Percentiles rank a stretch among this genome's conserved stretches.
Conservation (phyloP, 1,284 basidiomycete genomes). For the Apiotrichum sp. region DNA sequence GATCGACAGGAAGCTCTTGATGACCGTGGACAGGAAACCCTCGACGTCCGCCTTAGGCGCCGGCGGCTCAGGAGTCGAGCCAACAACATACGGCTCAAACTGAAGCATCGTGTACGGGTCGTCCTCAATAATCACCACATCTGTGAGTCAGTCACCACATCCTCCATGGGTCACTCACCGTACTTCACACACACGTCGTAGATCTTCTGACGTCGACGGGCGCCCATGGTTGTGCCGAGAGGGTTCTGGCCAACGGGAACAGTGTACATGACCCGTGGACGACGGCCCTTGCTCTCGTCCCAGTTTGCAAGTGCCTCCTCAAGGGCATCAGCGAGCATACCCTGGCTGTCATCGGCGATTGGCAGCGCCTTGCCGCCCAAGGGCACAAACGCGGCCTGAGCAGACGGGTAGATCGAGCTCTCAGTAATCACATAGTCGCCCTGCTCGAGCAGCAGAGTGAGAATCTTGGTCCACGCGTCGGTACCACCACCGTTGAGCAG, state of each 20-base stretch:
- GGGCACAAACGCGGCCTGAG: constrained; percentile 30
- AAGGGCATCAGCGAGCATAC: constrained; percentile 59
- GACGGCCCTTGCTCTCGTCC: constrained; percentile 53
- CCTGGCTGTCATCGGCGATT: constrained; percentile 62
- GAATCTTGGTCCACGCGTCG: constrained; percentile 53
- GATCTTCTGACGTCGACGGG: constrained; percentile 62
- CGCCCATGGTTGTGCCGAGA: constrained; percentile 60
- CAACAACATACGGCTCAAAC: constrained; percentile 16
- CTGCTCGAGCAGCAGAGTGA: constrained; percentile 58
- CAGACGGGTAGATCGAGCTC: constrained; percentile 44
- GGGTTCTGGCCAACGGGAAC: constrained; percentile 56
- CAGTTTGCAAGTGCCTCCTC: constrained; percentile 58
- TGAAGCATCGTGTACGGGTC: constrained; percentile 70
- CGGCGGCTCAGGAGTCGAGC: constrained; percentile 1
- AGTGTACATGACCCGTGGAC: constrained; percentile 63
- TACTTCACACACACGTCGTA: constrained; percentile 71
- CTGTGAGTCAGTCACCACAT: constrained; percentile 24
- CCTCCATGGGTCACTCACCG: constrained; percentile 16
- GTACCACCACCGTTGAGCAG: constrained; percentile 66
- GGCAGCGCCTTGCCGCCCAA: constrained; percentile 19
- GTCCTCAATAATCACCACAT: constrained; percentile 65
- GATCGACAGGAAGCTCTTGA: constrained; percentile 60
- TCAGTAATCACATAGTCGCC: constrained; percentile 64
- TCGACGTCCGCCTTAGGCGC: constrained; percentile 13
- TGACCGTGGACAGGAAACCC: constrained; percentile 44